A percentile compares a stretch with the other conserved stretches of the same genome.
Evolutionary conservation across 176 grass and related monocot species (phyloP).

Genomic region (Poa annua): DNA sequence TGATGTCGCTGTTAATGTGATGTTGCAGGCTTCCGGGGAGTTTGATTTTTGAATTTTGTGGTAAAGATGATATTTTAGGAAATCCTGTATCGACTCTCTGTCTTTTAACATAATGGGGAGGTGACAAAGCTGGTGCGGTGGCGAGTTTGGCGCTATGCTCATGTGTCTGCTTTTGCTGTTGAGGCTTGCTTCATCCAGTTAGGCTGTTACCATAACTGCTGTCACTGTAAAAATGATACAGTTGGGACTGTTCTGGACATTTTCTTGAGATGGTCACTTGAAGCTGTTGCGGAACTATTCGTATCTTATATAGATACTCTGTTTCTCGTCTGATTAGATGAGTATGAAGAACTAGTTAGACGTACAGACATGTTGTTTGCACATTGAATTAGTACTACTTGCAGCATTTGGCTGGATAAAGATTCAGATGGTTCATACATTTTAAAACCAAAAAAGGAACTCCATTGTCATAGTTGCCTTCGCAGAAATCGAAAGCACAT

Average conservation of each 20-base stretch:
- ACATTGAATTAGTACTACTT: not conserved
- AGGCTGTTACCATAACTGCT: constrained; percentile 39
- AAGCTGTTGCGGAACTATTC: constrained; percentile 34
- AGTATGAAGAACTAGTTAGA: not conserved
- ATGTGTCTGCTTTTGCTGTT: constrained; percentile 33
- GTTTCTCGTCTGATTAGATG: constrained; percentile 1
- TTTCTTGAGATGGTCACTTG: constrained; percentile 36
- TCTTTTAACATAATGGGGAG: constrained; percentile 57
- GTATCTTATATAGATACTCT: constrained; percentile 31
- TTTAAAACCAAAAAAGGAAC: too few species aligned
- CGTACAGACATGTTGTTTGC: not conserved
- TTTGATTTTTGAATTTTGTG: constrained; percentile 71
- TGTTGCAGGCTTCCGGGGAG: constrained; percentile 63
- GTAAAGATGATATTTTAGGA: constrained; percentile 52
- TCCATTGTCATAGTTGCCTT: too few species aligned
- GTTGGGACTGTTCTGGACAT: constrained; percentile 41
- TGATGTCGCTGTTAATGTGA: constrained; percentile 23
- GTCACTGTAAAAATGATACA: constrained; percentile 50
- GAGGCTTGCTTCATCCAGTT: constrained; percentile 38
- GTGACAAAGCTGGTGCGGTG: constrained; percentile 37
- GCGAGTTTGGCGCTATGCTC: constrained; percentile 29
- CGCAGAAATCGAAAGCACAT: too few species aligned
- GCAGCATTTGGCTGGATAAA: not conserved
- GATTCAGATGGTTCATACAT: not conserved
- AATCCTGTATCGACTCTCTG: constrained; percentile 47